Evolutionary conservation across 441 rosid species (phyloP), one percentile per base, ranked within the genome.

Genomic region (Manihot esculenta): DNA sequence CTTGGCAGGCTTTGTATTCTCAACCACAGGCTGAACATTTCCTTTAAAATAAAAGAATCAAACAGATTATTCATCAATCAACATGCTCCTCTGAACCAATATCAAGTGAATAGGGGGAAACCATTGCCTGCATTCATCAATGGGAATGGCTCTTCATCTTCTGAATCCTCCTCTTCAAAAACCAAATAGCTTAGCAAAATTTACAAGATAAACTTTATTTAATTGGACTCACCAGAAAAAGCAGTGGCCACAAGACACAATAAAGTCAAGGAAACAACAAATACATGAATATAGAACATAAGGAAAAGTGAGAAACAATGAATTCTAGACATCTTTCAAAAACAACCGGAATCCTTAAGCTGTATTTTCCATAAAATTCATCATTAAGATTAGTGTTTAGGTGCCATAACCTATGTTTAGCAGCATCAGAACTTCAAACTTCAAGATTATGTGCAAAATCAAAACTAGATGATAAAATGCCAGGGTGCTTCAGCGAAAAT

Each of bases 121-220:
- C 93, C 88, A 71, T 86, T 86, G 54, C 66, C 87, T 1, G 69
- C 79, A 55, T 56, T 72, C 27, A 24, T 57, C 49, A 78, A 0
- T 0, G 74, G 85, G 47, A 80, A 61, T 23, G 66, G 81, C 63
- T 72, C 82, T 24, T 83, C 87, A 42, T 81, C 86, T 12, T 78
- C 83, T 44, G 74, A 64, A 23, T 69, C 76, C n/a, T 77, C 83
- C 33, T 77, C 85, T 84, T 73, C 42, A 33, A 14, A 62, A 35
- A 69, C 13, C 1, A 62, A 33, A 66, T 3, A 3, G n/a, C 3
- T 67, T n/a, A 70, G 54, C 11, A 61, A 53, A 49, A 8, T 33
- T 64, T 55, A 1, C 13, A 45, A 55, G 26, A 15, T 3, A 12
- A 62, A 35, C 10, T 4, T 14, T 3, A 41, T 57, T n/a, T 48